Base-by-base conservation (phyloP, 2,329 filamentous ascomycete species). In the Aspergillus ruber region DNA sequence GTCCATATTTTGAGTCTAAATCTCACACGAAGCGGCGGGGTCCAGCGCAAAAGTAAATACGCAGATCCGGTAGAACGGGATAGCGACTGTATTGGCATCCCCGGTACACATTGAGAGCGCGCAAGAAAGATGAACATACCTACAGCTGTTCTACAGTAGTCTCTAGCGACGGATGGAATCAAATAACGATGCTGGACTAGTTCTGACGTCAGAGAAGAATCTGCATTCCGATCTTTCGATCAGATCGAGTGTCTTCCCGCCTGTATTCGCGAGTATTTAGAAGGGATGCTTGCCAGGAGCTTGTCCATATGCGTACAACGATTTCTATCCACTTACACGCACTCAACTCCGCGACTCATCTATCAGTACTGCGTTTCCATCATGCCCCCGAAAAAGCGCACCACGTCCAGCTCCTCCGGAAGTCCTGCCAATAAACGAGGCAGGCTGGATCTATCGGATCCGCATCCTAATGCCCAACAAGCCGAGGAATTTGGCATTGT, bases 401-500 rank as follows among this genome's bases (percentile, higher is more conserved):
- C 58, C 43, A 45, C 54, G 3, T 46, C 56, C 9, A 51, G 50
- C 25, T 25, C 53, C n/a, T 41, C 12, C 23, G 21, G 15, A 4
- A 27, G 15, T n/a, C 47, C 47, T n/a, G 43, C 45, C 1, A 52
- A 35, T 41, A 65, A 60, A 48, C 58, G 51, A 40, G 50, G 44
- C 3, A 52, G 48, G 10, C 33, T 45, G 0, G 54, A 59, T 36
- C 25, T 61, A 15, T 47, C 45, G 1, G 47, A 52, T n/a, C 61
- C 60, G 1, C 65, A 67, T 46, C 63, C 58, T 3, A 63, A 65
- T 43, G 63, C 71, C 1, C 59, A 71, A 50, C 65, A 72, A 50
- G 59, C 68, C 6, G 72, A 74, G 47, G 65, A 73, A 15, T 71
- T 84, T 54, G 83, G 82, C 15, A 82, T 88, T 43, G 81, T 88